A percentile compares a stretch with the other conserved stretches of the same genome.
Conservation (phyloP, 2,329 filamentous ascomycete species). For the Epichloe hybrida region DNA sequence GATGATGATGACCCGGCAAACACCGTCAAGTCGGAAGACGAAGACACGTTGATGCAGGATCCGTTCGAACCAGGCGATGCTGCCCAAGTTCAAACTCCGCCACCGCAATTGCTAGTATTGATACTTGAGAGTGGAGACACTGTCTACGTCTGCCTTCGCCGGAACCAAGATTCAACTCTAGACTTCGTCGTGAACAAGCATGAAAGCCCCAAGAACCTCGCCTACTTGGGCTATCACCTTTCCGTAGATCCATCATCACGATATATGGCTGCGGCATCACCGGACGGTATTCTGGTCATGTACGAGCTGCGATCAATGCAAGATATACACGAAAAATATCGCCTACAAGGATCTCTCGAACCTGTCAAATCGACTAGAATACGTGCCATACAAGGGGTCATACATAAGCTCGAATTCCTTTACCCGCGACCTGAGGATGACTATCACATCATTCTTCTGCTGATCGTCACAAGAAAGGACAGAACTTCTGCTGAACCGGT, state of each 20-base stretch:
- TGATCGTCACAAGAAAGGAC: slow-evolving; percentile 41
- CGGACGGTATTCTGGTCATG: slow-evolving; percentile 56
- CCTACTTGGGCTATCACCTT: slow-evolving; percentile 50
- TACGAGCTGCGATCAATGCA: slow-evolving; percentile 51
- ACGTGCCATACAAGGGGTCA: slow-evolving; percentile 50
- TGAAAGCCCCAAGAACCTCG: slow-evolving; percentile 43
- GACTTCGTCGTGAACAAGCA: slow-evolving; percentile 49
- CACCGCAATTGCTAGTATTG: slow-evolving; percentile 71
- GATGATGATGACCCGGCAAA: slow-evolving; percentile 16
- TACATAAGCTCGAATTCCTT: slow-evolving; percentile 79
- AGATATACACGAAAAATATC: slow-evolving; percentile 37
- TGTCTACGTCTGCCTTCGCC: slow-evolving; percentile 60
- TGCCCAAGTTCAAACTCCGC: slow-evolving; percentile 25
- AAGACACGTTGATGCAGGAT: slow-evolving; percentile 24
- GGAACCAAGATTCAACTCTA: slow-evolving; percentile 27
- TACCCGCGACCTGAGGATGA: slow-evolving; percentile 54
- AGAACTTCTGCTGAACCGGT: slow-evolving; percentile 11
- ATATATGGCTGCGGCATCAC: slow-evolving; percentile 55
- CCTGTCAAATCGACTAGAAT: slow-evolving; percentile 40
- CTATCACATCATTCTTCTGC: slow-evolving; percentile 61
- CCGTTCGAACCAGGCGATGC: slow-evolving; percentile 7
- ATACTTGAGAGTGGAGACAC: slow-evolving; percentile 60
- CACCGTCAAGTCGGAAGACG: slow-evolving; percentile 26
- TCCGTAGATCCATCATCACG: slow-evolving; percentile 65
- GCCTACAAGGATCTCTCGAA: slow-evolving; percentile 28